A percentile compares a stretch with the other conserved stretches of the same genome.
Conservation (phyloP, 164 flowering plant species). For the Vitis rupestris region DNA sequence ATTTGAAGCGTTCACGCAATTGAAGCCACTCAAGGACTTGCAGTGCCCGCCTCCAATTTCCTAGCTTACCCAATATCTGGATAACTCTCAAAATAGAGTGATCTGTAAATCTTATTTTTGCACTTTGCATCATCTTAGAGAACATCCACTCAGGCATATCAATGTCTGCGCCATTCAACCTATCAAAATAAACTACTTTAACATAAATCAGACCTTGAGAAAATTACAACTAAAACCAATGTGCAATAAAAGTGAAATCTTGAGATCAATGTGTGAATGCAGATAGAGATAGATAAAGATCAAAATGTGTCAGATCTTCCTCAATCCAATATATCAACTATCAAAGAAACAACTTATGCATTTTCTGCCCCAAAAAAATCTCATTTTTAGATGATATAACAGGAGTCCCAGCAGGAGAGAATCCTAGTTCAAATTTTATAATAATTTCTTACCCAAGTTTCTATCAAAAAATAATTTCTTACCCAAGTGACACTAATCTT, state of each 20-base stretch:
- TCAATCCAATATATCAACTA: background rate
- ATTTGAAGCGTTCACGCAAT: conserved; percentile 72
- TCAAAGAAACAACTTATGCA: no score
- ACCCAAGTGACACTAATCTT: no score
- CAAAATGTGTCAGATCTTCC: no score
- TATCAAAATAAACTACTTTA: conserved; percentile 36
- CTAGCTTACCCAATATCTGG: conserved; percentile 76
- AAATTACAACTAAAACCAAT: background rate
- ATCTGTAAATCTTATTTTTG: conserved; percentile 69
- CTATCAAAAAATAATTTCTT: no score
- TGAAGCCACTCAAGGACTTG: conserved; percentile 94
- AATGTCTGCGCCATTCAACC: conserved; percentile 88
- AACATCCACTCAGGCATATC: conserved; percentile 89
- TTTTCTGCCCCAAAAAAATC: no score
- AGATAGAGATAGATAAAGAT: no score
- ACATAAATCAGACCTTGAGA: conserved; percentile 7
- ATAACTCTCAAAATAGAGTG: conserved; percentile 72
- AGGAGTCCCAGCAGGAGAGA: no score
- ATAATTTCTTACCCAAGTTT: no score
- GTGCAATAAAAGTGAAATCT: background rate
- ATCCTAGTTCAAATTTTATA: no score
- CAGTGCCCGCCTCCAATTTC: conserved; percentile 86
- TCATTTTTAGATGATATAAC: no score
- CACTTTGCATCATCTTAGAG: conserved; percentile 82
- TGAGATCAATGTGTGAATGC: background rate